These are phyloP conservation scores for Solioccasus polychromus DNA, from an alignment of 768 basidiomycete species.

Conservation along the genomic window DNA sequence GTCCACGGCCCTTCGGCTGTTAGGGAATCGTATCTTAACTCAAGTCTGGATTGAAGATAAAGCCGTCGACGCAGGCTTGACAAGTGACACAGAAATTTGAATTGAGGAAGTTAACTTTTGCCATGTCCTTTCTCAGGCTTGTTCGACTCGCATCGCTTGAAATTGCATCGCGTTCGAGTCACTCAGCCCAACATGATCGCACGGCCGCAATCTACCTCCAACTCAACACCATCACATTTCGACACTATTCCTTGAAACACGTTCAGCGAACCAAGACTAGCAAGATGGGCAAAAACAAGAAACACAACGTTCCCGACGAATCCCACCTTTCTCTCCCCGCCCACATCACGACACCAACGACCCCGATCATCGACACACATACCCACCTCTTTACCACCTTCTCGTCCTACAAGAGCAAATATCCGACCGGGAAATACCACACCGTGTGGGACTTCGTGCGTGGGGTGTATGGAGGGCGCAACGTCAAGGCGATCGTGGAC, in stretches of 20 bases:
- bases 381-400: conserved; percentile 81
- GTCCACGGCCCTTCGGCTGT: no score
- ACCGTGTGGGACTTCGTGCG: conserved; percentile 70
- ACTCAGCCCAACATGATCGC: no score
- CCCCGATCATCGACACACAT: conserved; percentile 76
- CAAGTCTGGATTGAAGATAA: no score
- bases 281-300: conserved; percentile 42
- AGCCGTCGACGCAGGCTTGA: no score
- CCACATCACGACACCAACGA: conserved; percentile 2
- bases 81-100: no score
- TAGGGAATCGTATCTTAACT: no score
- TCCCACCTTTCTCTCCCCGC: conserved; percentile 33
- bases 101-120: no score
- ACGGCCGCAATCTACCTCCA: no score
- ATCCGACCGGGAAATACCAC: conserved; percentile 51
- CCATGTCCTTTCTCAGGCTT: no score
- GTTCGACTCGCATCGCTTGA: no score
- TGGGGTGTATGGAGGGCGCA: conserved; percentile 53
- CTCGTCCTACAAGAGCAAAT: conserved; percentile 56
- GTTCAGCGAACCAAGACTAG: background rate
- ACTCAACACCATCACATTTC: conserved; percentile 29
- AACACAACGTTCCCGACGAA: conserved; percentile 27
- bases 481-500: conserved; percentile 70
- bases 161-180: no score
- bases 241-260: conserved; percentile 35